These are phyloP conservation scores for Fusarium secorum DNA, from an alignment of 2,329 filamentous ascomycete species.

Conservation along the genomic window DNA sequence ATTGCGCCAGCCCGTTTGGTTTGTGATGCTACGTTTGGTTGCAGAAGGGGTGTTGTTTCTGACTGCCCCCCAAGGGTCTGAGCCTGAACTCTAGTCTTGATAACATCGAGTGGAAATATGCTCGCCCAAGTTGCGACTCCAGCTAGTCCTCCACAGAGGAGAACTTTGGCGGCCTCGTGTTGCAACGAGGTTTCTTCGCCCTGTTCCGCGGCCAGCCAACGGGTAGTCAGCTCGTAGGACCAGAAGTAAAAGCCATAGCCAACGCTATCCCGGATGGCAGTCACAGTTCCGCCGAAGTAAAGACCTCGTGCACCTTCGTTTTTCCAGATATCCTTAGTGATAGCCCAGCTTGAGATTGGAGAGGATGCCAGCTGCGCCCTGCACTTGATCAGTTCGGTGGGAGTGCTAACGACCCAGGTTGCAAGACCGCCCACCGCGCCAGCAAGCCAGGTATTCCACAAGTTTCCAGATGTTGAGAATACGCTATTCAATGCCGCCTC, in stretches of 20 bases:
- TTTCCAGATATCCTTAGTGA: conserved; percentile 68
- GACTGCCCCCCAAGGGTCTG: conserved; percentile 55
- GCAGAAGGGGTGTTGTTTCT: conserved; percentile 26
- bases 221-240: conserved; percentile 82
- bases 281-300: conserved; percentile 83
- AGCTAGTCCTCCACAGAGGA: conserved; percentile 87
- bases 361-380: conserved; percentile 72
- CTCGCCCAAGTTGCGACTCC: conserved; percentile 89
- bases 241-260: conserved; percentile 99
- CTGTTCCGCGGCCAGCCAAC: conserved; percentile 52
- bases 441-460: conserved; percentile 77
- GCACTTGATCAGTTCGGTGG: conserved; percentile 92
- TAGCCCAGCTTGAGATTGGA: conserved; percentile 65
- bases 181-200: conserved; percentile 39
- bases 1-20: conserved; percentile 59
- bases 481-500: conserved; percentile 65
- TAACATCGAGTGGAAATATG: conserved; percentile 88
- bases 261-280: conserved; percentile 82
- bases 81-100: conserved; percentile 92
- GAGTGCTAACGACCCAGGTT: conserved; percentile 85
- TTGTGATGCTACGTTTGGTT: conserved; percentile 34
- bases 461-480: conserved; percentile 52
- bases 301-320: conserved; percentile 71
- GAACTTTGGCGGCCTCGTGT: conserved; percentile 66
- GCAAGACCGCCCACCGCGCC: conserved; percentile 84